A percentile compares a stretch with the other conserved stretches of the same genome.
Evolutionary conservation across 129 eudicot species (phyloP).

Genomic region (Artemisia argyi): DNA sequence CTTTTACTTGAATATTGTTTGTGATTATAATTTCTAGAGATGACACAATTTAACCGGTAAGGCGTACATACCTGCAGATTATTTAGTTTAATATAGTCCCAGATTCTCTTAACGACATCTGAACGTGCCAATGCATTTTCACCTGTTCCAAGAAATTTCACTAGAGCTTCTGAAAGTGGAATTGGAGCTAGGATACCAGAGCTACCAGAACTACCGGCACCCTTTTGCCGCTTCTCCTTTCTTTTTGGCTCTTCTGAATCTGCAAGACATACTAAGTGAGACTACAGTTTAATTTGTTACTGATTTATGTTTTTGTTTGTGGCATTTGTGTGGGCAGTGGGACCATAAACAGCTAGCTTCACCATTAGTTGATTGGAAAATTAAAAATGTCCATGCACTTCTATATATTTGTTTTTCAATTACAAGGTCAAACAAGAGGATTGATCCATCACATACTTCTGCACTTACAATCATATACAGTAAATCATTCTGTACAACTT

Average conservation of each 20-base stretch:
- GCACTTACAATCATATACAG: background rate
- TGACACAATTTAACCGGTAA: background rate
- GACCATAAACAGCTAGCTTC: background rate
- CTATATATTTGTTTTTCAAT: background rate
- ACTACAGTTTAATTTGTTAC: too few species aligned
- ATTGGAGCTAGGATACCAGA: constrained; percentile 54
- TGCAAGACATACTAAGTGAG: constrained; percentile 19
- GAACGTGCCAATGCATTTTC: constrained; percentile 73
- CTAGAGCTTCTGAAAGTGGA: constrained; percentile 75
- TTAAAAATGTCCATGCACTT: background rate
- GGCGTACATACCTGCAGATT: constrained; percentile 73
- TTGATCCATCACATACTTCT: background rate
- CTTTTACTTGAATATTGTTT: too few species aligned
- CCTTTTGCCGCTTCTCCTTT: constrained; percentile 62
- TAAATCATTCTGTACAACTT: constrained; percentile 1
- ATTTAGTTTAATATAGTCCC: constrained; percentile 83
- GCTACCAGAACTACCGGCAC: constrained; percentile 40
- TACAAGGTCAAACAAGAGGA: background rate
- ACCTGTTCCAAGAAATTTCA: constrained; percentile 86
- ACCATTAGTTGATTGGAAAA: background rate
- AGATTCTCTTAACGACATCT: constrained; percentile 69
- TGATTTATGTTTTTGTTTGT: background rate
- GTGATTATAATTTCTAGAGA: background rate
- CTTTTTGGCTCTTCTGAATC: constrained; percentile 64
- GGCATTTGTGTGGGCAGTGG: background rate